Base-by-base conservation (phyloP, 164 flowering plant genomes). In the Vitis riparia region DNA sequence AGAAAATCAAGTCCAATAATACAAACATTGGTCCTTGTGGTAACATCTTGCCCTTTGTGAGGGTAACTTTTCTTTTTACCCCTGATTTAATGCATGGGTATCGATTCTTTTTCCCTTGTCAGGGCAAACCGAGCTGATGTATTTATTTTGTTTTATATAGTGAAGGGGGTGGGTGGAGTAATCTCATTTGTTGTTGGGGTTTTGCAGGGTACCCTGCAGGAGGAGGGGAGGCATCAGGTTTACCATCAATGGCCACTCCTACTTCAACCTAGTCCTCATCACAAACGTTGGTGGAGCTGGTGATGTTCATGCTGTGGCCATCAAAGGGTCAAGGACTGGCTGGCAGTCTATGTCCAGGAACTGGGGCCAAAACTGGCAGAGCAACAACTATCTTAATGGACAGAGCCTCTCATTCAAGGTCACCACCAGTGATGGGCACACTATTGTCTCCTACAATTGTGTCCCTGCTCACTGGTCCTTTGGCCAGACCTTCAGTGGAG, bases 281-380 rank as follows among this genome's bases (percentile, higher is more conserved):
- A 72, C 73, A 52, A 83, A 83, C 58, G 86, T 83, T 8, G 86
- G 74, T 13, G 84, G 82, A 30, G 75, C 60, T 19, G 86, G 86
- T 13, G 71, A 69, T 69, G 72, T 69, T 50, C 47, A 51, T 13
- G 19, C 49, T 14, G 57, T 62, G 11, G n/a, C 66, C 0, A 30
- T 69, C 23, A 69, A 69, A 63, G 67, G 72, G 11, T 52, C 66
- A 2, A 62, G 30, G 27, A 62, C 59, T 14, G 27, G 56, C 0
- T 69, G 72, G 72, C 48, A 60, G 32, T 12, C 16, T 5, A 69
- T 69, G 72, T 61, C 66, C 0, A 51, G 72, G 23, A 68, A 68
- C 53, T 68, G 71, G 71, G 71, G 71, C 12, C 71, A 68, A 13
- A 68, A 68, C 15, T 68, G 72, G 72, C 72, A 69, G 29, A 69